phyloP scores from a whole-genome alignment of 495 filamentous ascomycete genomes.

The Trichoderma erinaceum region DNA sequence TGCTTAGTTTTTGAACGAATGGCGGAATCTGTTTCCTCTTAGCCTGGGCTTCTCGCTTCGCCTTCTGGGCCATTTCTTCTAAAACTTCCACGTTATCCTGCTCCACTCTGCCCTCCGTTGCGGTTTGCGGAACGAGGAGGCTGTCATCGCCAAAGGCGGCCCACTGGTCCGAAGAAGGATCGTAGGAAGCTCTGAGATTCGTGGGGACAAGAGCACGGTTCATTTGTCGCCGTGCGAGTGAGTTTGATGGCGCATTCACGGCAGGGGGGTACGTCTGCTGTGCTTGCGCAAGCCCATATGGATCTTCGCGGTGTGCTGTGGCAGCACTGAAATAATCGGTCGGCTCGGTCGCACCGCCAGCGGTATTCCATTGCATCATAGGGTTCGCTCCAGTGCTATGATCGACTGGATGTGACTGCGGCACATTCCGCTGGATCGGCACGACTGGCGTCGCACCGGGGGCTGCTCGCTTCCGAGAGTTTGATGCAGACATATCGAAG shows the following conservation, averaged over 20 bases:
- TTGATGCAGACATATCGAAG: slow-evolving; percentile 42
- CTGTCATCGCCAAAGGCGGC: slow-evolving; percentile 43
- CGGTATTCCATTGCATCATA: slow-evolving; percentile 35
- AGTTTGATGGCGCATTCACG: slow-evolving; percentile 47
- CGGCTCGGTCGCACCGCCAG: slow-evolving; percentile 21
- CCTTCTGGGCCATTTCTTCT: slow-evolving; percentile 64
- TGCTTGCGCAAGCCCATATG: slow-evolving; percentile 40
- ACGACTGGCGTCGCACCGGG: slow-evolving; percentile 59
- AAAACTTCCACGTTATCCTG: slow-evolving; percentile 70
- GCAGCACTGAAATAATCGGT: slow-evolving; percentile 29
- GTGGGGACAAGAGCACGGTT: slow-evolving; percentile 56
- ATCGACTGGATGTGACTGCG: slow-evolving; percentile 35
- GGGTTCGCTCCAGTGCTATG: slow-evolving; percentile 32
- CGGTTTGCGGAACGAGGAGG: slow-evolving; percentile 29
- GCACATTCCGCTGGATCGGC: slow-evolving; percentile 39
- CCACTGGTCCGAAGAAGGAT: slow-evolving; percentile 41
- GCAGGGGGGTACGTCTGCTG: slow-evolving; percentile 36
- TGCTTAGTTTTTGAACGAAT: slow-evolving; percentile 97
- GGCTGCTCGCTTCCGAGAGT: slow-evolving; percentile 66
- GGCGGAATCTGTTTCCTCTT: slow-evolving; percentile 94
- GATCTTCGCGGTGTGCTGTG: slow-evolving; percentile 27
- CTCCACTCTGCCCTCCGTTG: slow-evolving; percentile 41
- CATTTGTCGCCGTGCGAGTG: slow-evolving; percentile 57
- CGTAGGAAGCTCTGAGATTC: slow-evolving; percentile 35
- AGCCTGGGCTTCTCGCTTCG: slow-evolving; percentile 74